phyloP scores from a whole-genome alignment of 768 basidiomycete species.

The Psilocybe azurescens region DNA sequence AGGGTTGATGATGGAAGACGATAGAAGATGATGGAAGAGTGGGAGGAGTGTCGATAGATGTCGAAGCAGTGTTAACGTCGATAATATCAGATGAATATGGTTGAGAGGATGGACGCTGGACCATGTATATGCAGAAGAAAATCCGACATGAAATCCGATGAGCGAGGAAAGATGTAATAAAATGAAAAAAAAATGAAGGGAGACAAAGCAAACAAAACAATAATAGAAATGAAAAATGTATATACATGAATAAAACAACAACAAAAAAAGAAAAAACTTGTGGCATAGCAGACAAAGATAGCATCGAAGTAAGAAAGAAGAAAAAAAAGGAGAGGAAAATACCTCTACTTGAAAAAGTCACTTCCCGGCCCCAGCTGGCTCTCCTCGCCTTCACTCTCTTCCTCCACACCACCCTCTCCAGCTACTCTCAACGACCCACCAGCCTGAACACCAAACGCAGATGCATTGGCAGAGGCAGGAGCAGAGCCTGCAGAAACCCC shows the following conservation, averaged over 20 bases:
- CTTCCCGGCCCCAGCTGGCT: slow-evolving; percentile 31
- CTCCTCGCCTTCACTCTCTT: slow-evolving; percentile 23
- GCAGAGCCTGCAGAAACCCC: slow-evolving; percentile 4
- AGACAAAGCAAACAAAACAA: neutral
- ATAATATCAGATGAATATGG: no score
- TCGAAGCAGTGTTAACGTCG: no score
- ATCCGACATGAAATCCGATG: neutral
- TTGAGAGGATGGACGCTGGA: no score
- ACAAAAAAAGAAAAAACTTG: neutral
- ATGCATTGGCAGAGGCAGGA: neutral
- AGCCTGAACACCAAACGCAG: no score
- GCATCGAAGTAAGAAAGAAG: neutral
- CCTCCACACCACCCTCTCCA: slow-evolving; percentile 1
- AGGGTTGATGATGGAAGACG: no score
- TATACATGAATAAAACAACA: neutral
- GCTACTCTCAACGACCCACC: neutral
- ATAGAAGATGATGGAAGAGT: no score
- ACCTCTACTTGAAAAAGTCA: slow-evolving; percentile 30
- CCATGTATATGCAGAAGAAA: neutral
- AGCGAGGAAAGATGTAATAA: neutral
- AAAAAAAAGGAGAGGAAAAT: neutral
- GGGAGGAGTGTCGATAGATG: no score
- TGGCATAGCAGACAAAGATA: neutral
- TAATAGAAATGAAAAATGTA: neutral
- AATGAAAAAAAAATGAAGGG: neutral